Base-by-base conservation (phyloP, 2,329 filamentous ascomycete species). In the Fusarium sulawesiense region DNA sequence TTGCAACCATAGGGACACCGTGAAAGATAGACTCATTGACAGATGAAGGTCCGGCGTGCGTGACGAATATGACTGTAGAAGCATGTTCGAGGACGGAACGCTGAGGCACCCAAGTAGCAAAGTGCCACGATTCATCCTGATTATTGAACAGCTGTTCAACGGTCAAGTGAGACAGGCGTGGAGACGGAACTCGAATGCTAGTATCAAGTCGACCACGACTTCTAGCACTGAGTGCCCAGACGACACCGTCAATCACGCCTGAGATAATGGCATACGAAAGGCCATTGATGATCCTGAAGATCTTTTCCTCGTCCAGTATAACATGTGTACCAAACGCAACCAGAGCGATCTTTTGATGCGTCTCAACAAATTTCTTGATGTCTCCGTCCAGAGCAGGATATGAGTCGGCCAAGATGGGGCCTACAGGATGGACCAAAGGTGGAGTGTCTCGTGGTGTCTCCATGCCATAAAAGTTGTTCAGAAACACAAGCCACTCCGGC, bases 391-490 rank as follows among this genome's bases (percentile, higher is more conserved):
- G 55, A 18, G 37, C 5, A 4, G 55, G 34, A 14, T 58, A 58
- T 21, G 55, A 53, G 7, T 58, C 55, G 2, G 55, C 55, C 37
- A 58, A 53, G 37, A 58, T 42, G 18, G 55, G 55, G 3, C 55
- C 55, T 3, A 58, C 55, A 2, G 55, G 27, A 32, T 58, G 55
- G 25, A 58, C 55, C 34, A 58, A 34, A 14, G 55, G 55, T 4
- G 55, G 55, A 23, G 55, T 32, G 18, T 58, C 46, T 51, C 55
- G 20, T 21, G 55, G 55, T 4, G 55, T 58, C 14, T 58, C 55
- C 46, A 58, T 58, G 13, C 55, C 55, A 34, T 58, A 58, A 8
- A 58, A 58, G 21, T 58, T 58, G 16, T 58, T 58, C 27, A 58
- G 5, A 34, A 51, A 58, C n/a, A 58, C 46, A 7, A 58, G 55